These are phyloP conservation scores for Cylindrodendrum hubeiense DNA, from an alignment of 2,329 filamentous ascomycete genomes.

Conservation along the genomic window DNA sequence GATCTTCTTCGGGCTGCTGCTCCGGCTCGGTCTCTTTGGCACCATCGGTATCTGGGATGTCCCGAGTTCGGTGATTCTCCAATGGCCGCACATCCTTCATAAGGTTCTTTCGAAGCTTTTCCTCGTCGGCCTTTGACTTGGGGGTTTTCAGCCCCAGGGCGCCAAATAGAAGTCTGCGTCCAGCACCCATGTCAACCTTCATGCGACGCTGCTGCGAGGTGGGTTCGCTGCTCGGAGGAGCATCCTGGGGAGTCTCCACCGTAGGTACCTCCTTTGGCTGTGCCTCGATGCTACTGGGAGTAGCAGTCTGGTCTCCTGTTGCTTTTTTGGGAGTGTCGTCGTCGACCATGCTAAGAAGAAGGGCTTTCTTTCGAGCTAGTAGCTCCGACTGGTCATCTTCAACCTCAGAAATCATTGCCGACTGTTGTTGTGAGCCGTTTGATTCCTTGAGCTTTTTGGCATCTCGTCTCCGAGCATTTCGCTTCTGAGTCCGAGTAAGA, in stretches of 20 bases:
- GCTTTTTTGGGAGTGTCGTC: constrained; percentile 26
- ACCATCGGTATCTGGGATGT: constrained; percentile 25
- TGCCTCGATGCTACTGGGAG: constrained; percentile 9
- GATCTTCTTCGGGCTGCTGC: constrained; percentile 53
- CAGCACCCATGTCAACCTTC: constrained; percentile 66
- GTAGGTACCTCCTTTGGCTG: constrained; percentile 14
- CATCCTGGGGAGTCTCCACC: constrained; percentile 11
- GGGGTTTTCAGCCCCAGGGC: constrained; percentile 78
- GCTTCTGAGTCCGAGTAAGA: constrained; percentile 60
- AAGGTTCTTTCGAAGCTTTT: constrained; percentile 70
- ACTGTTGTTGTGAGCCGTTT: constrained; percentile 33
- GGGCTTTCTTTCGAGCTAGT: constrained; percentile 54
- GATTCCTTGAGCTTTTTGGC: constrained; percentile 44
- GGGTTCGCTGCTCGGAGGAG: constrained; percentile 18
- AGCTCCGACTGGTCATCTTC: constrained; percentile 45
- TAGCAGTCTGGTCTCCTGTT: constrained; percentile 12
- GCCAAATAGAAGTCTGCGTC: constrained; percentile 77
- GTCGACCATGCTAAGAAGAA: constrained; percentile 48
- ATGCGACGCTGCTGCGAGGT: constrained; percentile 31
- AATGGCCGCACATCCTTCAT: constrained; percentile 65
- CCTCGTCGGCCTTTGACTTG: constrained; percentile 76
- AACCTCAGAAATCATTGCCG: constrained; percentile 24
- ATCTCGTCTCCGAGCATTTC: constrained; percentile 63
- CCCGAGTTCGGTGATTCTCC: constrained; percentile 50
- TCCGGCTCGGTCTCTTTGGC: constrained; percentile 18